Evolutionary conservation across 148 eudicot genomes (phyloP).

Genomic region (Suaeda aralocaspica): DNA sequence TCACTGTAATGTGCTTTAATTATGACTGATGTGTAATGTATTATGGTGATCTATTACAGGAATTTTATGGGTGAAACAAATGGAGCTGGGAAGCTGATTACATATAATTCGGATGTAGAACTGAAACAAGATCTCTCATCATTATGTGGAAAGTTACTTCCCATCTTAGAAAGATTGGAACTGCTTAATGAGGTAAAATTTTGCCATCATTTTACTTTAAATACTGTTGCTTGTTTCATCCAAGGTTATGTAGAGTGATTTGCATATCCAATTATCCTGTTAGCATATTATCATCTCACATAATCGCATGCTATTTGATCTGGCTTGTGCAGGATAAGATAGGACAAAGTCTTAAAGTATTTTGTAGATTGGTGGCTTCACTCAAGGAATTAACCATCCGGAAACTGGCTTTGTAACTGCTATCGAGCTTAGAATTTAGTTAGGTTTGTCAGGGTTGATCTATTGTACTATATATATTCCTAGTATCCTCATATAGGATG

Average conservation of each 20-base stretch:
- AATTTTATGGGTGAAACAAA: slow-evolving; percentile 32
- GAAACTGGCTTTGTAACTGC: slow-evolving; percentile 31
- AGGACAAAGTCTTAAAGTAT: slow-evolving; percentile 72
- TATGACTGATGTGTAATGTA: neutral
- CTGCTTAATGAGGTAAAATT: slow-evolving; percentile 61
- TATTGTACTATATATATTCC: neutral
- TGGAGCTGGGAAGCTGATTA: slow-evolving; percentile 34
- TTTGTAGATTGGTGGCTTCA: slow-evolving; percentile 65
- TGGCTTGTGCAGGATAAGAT: slow-evolving; percentile 65
- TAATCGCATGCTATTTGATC: neutral
- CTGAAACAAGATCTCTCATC: slow-evolving; percentile 36
- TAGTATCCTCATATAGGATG: neutral
- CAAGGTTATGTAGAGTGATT: slow-evolving; percentile 1
- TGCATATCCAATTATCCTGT: neutral
- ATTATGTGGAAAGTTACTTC: slow-evolving; percentile 57
- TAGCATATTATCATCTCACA: slow-evolving; percentile 7
- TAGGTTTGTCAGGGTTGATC: neutral
- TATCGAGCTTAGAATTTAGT: neutral
- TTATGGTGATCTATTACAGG: slow-evolving; percentile 31
- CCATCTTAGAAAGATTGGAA: slow-evolving; percentile 84
- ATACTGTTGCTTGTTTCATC: neutral
- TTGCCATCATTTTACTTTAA: neutral
- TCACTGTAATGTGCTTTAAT: neutral
- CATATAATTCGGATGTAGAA: slow-evolving; percentile 40
- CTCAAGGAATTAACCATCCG: slow-evolving; percentile 68